Base-by-base conservation (phyloP, 202 grass and related monocot species). In the Panicum virgatum region DNA sequence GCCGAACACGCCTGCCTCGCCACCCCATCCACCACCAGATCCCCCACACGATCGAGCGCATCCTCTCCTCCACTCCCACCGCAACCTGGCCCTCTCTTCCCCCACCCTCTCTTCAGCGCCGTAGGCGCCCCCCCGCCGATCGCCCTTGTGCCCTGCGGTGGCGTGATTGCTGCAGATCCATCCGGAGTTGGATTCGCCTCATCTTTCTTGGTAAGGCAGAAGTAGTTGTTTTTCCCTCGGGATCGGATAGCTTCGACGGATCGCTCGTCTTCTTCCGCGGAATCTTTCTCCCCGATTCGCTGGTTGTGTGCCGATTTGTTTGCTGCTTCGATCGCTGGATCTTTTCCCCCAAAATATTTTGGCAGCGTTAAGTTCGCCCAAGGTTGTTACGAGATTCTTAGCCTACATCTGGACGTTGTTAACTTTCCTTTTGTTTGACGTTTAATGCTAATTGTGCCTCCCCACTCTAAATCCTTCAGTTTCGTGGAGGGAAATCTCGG, bases 11-110 rank as follows among this genome's bases (percentile, higher is more conserved):
- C 63, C 22, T 30, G 34, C 47, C 16, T n/a, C 50, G 3, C 76
- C 76, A 19, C 18, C 22, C 3, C 69, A 18, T 79, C 62, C 76
- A 53, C 76, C 62, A 79, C 76, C 61, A 19, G 61, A 66, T 53
- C 45, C 30, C 44, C 26, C 51, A 51, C 20, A 45, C 43, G 43
- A 12, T 44, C 58, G 61, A 15, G 30, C 45, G 45, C 61, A 18
- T 66, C 76, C 62, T 67, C 32, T 26, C 61, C 30, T 44, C 16
- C 78, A 25, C 37, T 51, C 69, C 69, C 60, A 62, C 26, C 59
- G 12, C 75, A 47, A 36, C 59, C 43, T 44, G 42, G 12, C 20
- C 62, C 30, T 39, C 61, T 16, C 42, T 1, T 42, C 34, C 46
- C 18, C 48, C 6, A 5, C 26, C 20, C 25, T 34, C 26, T 61